phyloP scores from a whole-genome alignment of 2,329 filamentous ascomycete species.

The Apiospora malaysiana region DNA sequence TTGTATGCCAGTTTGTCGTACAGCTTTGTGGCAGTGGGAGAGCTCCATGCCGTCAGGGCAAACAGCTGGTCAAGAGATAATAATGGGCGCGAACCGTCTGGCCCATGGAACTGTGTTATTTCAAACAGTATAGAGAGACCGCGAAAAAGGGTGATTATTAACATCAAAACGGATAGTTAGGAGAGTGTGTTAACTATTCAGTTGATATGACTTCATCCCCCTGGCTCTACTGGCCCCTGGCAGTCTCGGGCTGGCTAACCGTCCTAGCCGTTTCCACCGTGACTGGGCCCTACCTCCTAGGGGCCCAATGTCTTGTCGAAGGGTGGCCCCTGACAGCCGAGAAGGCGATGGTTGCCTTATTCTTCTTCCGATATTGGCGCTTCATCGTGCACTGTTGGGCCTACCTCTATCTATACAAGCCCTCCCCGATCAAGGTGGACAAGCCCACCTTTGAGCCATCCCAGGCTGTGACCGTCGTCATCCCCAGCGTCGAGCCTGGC shows the following conservation, averaged over 20 bases:
- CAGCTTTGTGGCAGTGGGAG: background rate
- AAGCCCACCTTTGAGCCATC: constrained; percentile 36
- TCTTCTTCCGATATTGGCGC: constrained; percentile 53
- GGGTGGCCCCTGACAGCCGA: background rate
- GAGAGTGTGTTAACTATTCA: background rate
- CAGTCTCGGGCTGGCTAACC: background rate
- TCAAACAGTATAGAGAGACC: too few species aligned
- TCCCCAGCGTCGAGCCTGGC: constrained; percentile 56
- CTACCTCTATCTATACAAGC: constrained; percentile 37
- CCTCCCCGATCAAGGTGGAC: background rate
- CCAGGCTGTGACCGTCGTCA: constrained; percentile 54
- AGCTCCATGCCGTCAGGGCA: background rate
- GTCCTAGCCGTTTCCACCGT: background rate
- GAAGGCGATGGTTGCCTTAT: constrained; percentile 34
- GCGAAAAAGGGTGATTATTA: too few species aligned
- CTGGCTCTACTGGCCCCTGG: background rate
- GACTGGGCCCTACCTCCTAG: background rate
- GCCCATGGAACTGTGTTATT: too few species aligned
- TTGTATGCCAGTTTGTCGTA: background rate
- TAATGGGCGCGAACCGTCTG: background rate
- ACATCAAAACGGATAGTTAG: background rate
- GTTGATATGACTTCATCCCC: background rate
- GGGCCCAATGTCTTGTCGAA: background rate
- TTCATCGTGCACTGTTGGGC: constrained; percentile 46
- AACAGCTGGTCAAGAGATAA: background rate